These are phyloP conservation scores for Zymoseptoria crescenta DNA, from an alignment of 2,329 filamentous ascomycete species.

Conservation along the genomic window DNA sequence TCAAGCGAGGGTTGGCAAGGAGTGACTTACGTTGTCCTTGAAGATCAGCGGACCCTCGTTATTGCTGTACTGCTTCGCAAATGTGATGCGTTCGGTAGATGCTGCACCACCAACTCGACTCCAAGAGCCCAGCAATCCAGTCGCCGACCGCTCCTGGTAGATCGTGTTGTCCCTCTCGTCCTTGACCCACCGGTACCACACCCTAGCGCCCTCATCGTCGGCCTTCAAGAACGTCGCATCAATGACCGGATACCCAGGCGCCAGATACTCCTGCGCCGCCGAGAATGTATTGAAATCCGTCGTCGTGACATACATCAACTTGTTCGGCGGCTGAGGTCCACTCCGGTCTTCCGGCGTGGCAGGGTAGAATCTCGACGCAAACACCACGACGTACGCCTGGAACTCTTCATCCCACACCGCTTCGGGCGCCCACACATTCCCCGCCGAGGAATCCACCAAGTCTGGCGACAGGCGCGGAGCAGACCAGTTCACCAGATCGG, in stretches of 20 bases:
- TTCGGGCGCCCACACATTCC: slow-evolving; percentile 14
- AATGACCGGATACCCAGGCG: slow-evolving; percentile 13
- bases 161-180: slow-evolving; percentile 11
- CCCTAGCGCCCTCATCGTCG: slow-evolving; percentile 7
- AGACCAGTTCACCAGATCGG: slow-evolving; percentile 9
- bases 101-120: slow-evolving; percentile 11
- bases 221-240: slow-evolving; percentile 12
- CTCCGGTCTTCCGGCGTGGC: slow-evolving; percentile 5
- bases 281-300: slow-evolving; percentile 14
- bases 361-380: slow-evolving; percentile 11
- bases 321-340: slow-evolving; percentile 11
- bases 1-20: background rate
- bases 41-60: slow-evolving; percentile 15
- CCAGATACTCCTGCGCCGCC: slow-evolving; percentile 12
- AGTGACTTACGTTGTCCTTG: slow-evolving; percentile 8
- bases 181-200: slow-evolving; percentile 17
- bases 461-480: slow-evolving; percentile 3
- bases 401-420: slow-evolving; percentile 10
- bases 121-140: slow-evolving; percentile 12
- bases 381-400: slow-evolving; percentile 9
- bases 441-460: slow-evolving; percentile 8
- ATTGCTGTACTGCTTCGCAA: slow-evolving; percentile 11
- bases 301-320: slow-evolving; percentile 14
- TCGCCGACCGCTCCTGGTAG: slow-evolving; percentile 13
- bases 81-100: slow-evolving; percentile 7